Evolutionary conservation across 2,329 filamentous ascomycete species (phyloP).

Genomic region (Akanthomyces muscarius): DNA sequence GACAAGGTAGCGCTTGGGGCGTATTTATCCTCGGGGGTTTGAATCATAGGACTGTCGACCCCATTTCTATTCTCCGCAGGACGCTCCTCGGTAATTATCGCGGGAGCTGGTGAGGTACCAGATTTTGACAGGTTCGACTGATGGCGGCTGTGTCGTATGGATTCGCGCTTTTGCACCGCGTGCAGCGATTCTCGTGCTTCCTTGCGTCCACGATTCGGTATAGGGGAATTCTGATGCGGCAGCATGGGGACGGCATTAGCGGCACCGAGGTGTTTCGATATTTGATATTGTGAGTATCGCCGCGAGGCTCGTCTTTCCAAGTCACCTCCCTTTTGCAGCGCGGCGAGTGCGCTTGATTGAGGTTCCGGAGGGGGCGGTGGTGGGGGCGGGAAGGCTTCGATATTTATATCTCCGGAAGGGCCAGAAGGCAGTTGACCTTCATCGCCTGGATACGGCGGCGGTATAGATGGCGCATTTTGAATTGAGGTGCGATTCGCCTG

Average conservation of each 20-base stretch:
- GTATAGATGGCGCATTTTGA: constrained; percentile 66
- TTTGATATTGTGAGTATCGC: constrained; percentile 93
- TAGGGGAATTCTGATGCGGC: constrained; percentile 74
- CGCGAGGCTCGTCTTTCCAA: constrained; percentile 88
- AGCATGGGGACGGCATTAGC: constrained; percentile 83
- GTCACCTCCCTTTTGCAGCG: constrained; percentile 86
- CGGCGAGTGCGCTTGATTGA: constrained; percentile 84
- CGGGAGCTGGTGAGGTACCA: constrained; percentile 52
- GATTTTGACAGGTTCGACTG: constrained; percentile 42
- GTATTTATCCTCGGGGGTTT: constrained; percentile 65
- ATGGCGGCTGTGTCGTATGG: constrained; percentile 47
- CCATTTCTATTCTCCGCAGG: constrained; percentile 17
- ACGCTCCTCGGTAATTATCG: constrained; percentile 60
- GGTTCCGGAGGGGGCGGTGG: constrained; percentile 66
- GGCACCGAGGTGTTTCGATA: constrained; percentile 85
- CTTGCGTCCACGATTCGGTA: constrained; percentile 75
- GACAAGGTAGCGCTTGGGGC: constrained; percentile 55
- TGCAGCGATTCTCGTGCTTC: constrained; percentile 83
- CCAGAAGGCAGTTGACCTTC: constrained; percentile 47
- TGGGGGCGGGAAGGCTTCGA: constrained; percentile 67
- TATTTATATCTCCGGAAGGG: constrained; percentile 43
- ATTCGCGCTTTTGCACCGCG: constrained; percentile 54
- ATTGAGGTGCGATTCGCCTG: constrained; percentile 61
- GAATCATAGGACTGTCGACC: constrained; percentile 29
- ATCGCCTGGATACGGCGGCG: constrained; percentile 66